These are phyloP conservation scores for Juglanconis oblonga DNA, from an alignment of 2,329 filamentous ascomycete species.

Conservation along the genomic window DNA sequence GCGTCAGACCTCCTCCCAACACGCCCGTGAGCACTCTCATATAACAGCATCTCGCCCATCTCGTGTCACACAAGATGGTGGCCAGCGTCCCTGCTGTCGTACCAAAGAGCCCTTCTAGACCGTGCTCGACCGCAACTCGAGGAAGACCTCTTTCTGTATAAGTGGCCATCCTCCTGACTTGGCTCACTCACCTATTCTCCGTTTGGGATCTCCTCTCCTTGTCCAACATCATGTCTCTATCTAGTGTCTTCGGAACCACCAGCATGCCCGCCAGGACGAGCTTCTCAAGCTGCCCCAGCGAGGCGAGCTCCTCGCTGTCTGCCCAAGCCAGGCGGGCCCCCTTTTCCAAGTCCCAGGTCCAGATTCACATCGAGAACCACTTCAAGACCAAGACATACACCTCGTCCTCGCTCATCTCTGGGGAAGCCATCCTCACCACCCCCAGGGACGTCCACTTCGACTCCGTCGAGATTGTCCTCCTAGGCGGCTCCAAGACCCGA, in stretches of 20 bases:
- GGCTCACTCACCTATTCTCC: not conserved
- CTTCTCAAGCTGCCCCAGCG: constrained; percentile 16
- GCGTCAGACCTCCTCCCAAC: not conserved
- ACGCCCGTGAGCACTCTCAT: not conserved
- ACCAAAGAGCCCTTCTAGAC: not conserved
- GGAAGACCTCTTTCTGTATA: not conserved
- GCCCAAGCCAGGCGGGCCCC: constrained; percentile 13
- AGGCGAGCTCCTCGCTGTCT: constrained; percentile 16
- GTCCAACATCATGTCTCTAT: not conserved
- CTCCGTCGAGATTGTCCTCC: constrained; percentile 49
- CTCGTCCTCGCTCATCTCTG: constrained; percentile 48
- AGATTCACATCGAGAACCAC: constrained; percentile 51
- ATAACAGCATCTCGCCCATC: constrained; percentile 3
- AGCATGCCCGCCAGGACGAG: constrained; percentile 5
- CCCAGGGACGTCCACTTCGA: constrained; percentile 48
- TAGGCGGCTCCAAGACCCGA: constrained; percentile 48
- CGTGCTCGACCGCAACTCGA: too few relatives aligned
- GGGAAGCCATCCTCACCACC: constrained; percentile 45
- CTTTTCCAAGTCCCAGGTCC: constrained; percentile 37
- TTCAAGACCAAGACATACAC: constrained; percentile 55
- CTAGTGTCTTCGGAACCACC: not conserved
- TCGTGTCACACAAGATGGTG: constrained; percentile 5
- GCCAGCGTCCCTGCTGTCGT: not conserved
- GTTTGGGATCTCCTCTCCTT: not conserved
- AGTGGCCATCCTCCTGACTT: not conserved